Base-by-base conservation (phyloP, 306 rosid species). In the Chamaecrista fasciculata region DNA sequence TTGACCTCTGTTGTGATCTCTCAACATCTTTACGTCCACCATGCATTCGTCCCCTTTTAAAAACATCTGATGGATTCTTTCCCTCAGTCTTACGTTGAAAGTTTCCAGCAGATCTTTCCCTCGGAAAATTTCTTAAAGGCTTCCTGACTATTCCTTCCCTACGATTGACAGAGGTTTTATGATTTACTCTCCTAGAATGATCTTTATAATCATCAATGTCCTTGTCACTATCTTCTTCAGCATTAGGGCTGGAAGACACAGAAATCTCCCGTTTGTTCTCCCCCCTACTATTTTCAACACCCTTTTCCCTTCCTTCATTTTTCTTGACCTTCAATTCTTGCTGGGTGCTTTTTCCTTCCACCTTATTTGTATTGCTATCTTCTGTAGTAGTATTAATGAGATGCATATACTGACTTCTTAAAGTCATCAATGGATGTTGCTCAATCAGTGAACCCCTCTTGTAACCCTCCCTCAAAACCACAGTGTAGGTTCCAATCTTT, bases 401-500 rank as follows among this genome's bases (percentile, higher is more conserved):
- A 69, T 88, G 98, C 77, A 86, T 56, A 68, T 86, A 93, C 76
- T 44, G 80, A 58, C 74, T 85, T 74, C 98, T 86, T 75, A 90
- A 62, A 21, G 49, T 64, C 90, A 81, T 82, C 46, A 80, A 51
- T 0, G 83, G 94, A 78, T 84, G 83, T 67, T 67, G 62, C 50
- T 82, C 86, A n/a, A 79, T 19, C 40, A 86, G 73, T n/a, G 78
- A 62, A 42, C 97, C 96, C 76, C 96, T 90, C 80, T 83, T 90
- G 70, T 87, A 93, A 28, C 90, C 96, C 20, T 93, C 97, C 43
- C 76, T 83, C 66, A 93, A 74, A 70, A 93, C 87, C 75, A 84
- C 88, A 0, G 97, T 93, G 65, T 82, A 76, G 5, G 91, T 83
- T 33, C 89, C 85, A 73, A 59, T 73, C 82, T 93, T 93, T 71